Base-by-base conservation (phyloP, 2,329 filamentous ascomycete species). In the Ceratocystis huliohia region DNA sequence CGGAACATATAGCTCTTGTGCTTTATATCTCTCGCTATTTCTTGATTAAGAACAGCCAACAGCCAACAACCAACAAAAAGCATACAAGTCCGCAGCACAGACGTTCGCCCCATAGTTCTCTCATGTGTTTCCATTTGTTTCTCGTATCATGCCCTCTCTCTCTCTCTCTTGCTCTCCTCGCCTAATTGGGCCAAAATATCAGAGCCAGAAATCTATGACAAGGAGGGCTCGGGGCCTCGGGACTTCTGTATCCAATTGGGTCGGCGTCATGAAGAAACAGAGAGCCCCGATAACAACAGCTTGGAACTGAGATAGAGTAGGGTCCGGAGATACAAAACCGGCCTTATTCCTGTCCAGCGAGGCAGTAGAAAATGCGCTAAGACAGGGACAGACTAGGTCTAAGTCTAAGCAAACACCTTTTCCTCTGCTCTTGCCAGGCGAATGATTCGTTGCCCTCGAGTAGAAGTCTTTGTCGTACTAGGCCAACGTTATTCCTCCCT, bases 1-100 rank as follows among this genome's bases (percentile, higher is more conserved):
- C 53, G 53, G 13, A n/a, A 33, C 25, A 57, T 57, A 57, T 57
- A 57, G 25, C 53, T 57, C 53, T 28, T 33, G 25, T 57, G 53
- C 53, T 28, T 57, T 57, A 57, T 57, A 57, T 57, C 28, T 57
- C 53, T 57, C 53, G 30, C 28, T 10, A 4, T 22, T 22, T 22
- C 48, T 25, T 53, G 17, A 25, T 57, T 33, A 41, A 15, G 37
- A 33, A 30, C 28, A 30, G 30, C 30, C 30, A 37, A 37, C 33
- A 33, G 33, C 33, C 33, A 37, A 37, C 33, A 13, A 13, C 33
- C 33, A 37, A 41, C 37, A 41, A 10, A 41, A 41, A 41, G 37
- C 37, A 41, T 10, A 41, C 37, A 41, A 41, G 37, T 41, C 10
- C 37, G 8, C 37, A 41, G 56, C 56, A 59, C 56, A 59, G 28